Evolutionary conservation across 148 eudicot genomes (phyloP).

Genomic region (Heliamphora exappendiculata): DNA sequence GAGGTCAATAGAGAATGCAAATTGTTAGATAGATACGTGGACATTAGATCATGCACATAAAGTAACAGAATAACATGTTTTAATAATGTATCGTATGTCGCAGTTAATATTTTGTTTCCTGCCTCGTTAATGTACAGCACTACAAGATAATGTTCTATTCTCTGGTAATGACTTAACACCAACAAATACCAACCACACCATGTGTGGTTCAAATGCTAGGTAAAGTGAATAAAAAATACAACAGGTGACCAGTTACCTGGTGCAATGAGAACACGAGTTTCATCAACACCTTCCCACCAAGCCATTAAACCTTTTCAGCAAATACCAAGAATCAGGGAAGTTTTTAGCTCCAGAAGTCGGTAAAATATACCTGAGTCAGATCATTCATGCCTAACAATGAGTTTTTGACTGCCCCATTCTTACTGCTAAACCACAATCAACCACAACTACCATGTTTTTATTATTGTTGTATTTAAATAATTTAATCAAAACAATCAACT

Average conservation of each 20-base stretch:
- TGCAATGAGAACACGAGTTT: constrained; percentile 66
- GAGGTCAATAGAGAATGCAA: background rate
- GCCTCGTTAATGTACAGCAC: background rate
- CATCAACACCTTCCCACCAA: constrained; percentile 60
- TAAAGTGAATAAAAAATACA: background rate
- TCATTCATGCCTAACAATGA: background rate
- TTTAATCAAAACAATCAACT: too few species aligned
- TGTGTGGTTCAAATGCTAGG: background rate
- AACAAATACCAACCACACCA: background rate
- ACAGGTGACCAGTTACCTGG: constrained; percentile 33
- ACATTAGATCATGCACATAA: background rate
- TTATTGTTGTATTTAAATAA: too few species aligned
- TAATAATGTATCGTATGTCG: background rate
- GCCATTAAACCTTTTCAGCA: constrained; percentile 32
- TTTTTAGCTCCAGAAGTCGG: background rate
- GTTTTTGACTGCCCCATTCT: background rate
- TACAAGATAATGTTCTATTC: background rate
- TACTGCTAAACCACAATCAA: too few species aligned
- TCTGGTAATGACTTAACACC: background rate
- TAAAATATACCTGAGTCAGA: background rate
- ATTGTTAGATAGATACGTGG: background rate
- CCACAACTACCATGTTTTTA: too few species aligned
- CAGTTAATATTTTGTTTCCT: background rate
- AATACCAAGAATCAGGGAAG: background rate
- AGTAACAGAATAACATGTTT: background rate